Evolutionary conservation across 1,284 basidiomycete species (phyloP), one percentile per base, ranked within the genome.

Genomic region (Cronartium ribicola): DNA sequence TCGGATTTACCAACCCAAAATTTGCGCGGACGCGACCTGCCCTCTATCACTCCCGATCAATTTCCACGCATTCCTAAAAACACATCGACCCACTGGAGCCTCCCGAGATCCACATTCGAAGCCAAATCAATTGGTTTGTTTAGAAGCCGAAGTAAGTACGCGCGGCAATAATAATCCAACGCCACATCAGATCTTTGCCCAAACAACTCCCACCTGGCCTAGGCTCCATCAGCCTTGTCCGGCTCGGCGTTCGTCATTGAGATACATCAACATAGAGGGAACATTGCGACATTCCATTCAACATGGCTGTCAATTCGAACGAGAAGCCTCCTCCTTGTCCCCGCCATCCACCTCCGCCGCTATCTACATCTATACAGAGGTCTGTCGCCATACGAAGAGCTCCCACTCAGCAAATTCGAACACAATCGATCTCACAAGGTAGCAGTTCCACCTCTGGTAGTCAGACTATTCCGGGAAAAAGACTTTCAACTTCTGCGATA

Each of bases 401-500:
- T 8, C 29, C 14, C 51, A 57, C 20, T 5, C n/a, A 57, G 51
- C 51, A 57, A 29, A n/a, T n/a, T 20, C 51, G 51, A 20, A 20
- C 51, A 29, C 20, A 57, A 57, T 57, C 51, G 8, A 14, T 57
- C 51, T 57, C 29, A 57, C 51, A n/a, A n/a, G 5, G 51, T 57
- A n/a, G 51, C 20, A 11, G 29, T 29, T 17, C 7, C 51, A n/a
- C n/a, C 29, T 57, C 51, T 20, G 13, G 13, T 20, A 57, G 51
- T 29, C 51, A 57, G 29, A 3, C 14, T n/a, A 57, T 7, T 29
- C 29, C 29, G 51, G 51, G 51, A 57, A 57, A 57, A n/a, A 57
- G 51, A 20, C 51, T 57, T 57, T 57, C 51, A 10, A 14, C 51
- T 29, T 57, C 51, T 57, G 51, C 51, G 20, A 57, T 57, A 8